phyloP scores from a whole-genome alignment of 208 protist species.

The Acanthamoeba healyi region DNA sequence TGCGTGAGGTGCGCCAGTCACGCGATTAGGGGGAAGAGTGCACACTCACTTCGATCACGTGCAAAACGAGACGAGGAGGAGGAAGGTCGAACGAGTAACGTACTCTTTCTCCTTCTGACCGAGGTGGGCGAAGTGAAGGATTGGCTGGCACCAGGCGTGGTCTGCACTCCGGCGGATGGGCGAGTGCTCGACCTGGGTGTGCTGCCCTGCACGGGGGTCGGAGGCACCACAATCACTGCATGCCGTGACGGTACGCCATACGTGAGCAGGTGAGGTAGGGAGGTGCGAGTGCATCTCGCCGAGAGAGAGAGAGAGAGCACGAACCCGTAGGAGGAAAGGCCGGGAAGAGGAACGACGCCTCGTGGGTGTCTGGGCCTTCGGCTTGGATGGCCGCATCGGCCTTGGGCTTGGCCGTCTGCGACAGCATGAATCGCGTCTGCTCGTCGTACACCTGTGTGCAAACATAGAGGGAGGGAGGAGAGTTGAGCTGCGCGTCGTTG shows the following conservation, averaged over 20 bases:
- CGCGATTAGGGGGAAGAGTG: too few species aligned
- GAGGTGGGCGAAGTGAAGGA: background rate
- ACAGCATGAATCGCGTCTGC: slow-evolving; percentile 47
- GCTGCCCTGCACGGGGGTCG: background rate
- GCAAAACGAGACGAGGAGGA: too few species aligned
- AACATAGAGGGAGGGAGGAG: background rate
- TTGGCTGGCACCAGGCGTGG: background rate
- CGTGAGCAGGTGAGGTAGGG: background rate
- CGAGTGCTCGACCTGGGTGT: background rate
- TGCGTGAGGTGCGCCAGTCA: too few species aligned
- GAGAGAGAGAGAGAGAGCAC: background rate
- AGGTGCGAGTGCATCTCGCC: background rate
- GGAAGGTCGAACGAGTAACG: background rate
- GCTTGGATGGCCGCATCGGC: slow-evolving; percentile 53
- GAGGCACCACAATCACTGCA: background rate
- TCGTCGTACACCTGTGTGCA: background rate
- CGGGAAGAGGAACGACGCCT: slow-evolving; percentile 5
- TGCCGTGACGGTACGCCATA: too few species aligned
- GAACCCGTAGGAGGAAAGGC: background rate
- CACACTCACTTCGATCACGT: too few species aligned
- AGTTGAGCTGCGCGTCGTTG: too few species aligned
- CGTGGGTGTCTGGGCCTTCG: slow-evolving; percentile 6
- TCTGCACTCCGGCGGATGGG: background rate
- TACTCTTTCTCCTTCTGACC: background rate
- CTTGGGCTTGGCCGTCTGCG: slow-evolving; percentile 56